Percentiles rank a stretch among this genome's conserved stretches.
Conservation (phyloP, 257 asterid genomes). For the Paraleonurus japonicus region DNA sequence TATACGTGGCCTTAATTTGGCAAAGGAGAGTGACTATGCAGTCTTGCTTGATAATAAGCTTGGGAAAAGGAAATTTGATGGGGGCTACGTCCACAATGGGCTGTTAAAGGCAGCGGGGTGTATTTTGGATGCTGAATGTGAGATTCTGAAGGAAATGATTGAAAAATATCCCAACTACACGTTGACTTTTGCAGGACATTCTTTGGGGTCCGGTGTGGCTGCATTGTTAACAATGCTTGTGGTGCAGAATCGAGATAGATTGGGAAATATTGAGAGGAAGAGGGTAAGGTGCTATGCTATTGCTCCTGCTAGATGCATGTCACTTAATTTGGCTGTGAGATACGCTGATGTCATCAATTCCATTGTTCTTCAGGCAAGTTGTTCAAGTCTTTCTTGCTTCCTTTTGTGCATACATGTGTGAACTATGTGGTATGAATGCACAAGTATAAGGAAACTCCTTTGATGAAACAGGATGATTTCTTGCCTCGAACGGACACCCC, state of each 20-base stretch:
- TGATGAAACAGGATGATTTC: conserved; percentile 73
- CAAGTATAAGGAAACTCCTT: conserved; percentile 4
- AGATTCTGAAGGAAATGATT: conserved; percentile 53
- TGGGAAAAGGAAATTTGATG: conserved; percentile 68
- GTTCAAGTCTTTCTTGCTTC: no score
- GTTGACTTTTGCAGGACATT: conserved; percentile 79
- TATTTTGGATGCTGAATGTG: conserved; percentile 59
- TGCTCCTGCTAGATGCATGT: conserved; percentile 95
- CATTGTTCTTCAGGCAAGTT: conserved; percentile 78
- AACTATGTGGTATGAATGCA: no score
- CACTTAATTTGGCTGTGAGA: conserved; percentile 79
- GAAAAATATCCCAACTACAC: conserved; percentile 64
- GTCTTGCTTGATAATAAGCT: conserved; percentile 73
- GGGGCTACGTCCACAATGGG: conserved; percentile 87
- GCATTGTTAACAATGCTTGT: conserved; percentile 63
- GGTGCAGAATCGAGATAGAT: conserved; percentile 52
- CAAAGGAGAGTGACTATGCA: conserved; percentile 78
- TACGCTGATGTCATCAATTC: conserved; percentile 89
- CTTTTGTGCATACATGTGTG: no score
- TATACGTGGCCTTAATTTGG: conserved; percentile 83
- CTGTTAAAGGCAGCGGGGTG: conserved; percentile 70
- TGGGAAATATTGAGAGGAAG: conserved; percentile 71
- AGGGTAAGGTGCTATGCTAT: conserved; percentile 77
- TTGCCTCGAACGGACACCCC: conserved; percentile 93
- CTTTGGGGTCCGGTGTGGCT: conserved; percentile 91